Evolutionary conservation across 306 rosid species (phyloP), one percentile per base, ranked within the genome.

Genomic region (Acacia crassicarpa): DNA sequence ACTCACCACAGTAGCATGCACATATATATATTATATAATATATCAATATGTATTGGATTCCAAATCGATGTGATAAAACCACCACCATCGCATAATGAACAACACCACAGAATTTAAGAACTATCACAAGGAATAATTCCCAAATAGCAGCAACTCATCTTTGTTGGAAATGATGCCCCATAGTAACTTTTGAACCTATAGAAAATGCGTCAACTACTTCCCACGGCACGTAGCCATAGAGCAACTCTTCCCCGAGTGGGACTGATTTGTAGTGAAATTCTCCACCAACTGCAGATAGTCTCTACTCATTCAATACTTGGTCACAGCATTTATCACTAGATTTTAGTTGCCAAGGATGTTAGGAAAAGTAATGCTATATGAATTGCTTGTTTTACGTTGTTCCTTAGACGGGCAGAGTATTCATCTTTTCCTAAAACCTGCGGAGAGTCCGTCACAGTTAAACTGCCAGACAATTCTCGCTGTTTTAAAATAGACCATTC

Each of bases 91-190:
- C 90, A 90, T 81, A 86, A 88, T 85, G 83, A 76, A 74, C 87
- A 75, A 85, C 85, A 81, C 90, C 88, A 70, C 73, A 40, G 87
- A 85, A 79, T 75, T 85, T 79, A 88, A 78, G 72, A 80, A 79
- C 81, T 89, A 85, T 80, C 86, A 70, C 46, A 79, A 68, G 87
- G 96, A 93, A 94, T 92, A 86, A 92, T 88, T 93, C 90, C 84
- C 83, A 53, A 87, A 82, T 90, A 86, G 86, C 88, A 80, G 91
- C 91, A 91, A 89, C 90, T 89, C 86, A 85, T 88, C 89, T 83
- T 90, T 85, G 89, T 83, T 85, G 91, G 89, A 83, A 85, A 85
- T 87, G 87, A 89, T 88, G 83, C 82, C 86, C 59, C 81, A 63
- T 41, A 53, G 89, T 84, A 86, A 86, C 74, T 91, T 86, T 74